phyloP scores from a whole-genome alignment of 495 filamentous ascomycete species.

The Trichoderma virens region DNA sequence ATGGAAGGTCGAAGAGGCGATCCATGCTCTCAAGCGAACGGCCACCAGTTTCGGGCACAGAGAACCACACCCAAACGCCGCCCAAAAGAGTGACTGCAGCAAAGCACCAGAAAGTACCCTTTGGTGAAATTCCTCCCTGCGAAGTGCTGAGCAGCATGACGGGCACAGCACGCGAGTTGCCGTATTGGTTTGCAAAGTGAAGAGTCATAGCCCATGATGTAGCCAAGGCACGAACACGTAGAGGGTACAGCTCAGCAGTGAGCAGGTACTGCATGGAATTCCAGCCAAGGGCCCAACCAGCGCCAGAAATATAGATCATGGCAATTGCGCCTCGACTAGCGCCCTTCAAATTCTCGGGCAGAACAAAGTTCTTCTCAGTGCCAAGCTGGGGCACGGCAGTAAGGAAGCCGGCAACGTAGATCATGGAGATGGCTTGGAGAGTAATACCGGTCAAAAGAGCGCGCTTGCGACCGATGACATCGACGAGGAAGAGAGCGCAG shows the following conservation, averaged over 20 bases:
- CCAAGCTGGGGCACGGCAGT: constrained; percentile 44
- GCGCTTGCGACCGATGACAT: constrained; percentile 65
- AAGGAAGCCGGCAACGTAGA: constrained; percentile 62
- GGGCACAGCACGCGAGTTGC: constrained; percentile 50
- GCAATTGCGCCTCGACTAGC: constrained; percentile 50
- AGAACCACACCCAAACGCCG: constrained; percentile 51
- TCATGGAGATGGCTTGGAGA: constrained; percentile 54
- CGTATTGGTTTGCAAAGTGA: constrained; percentile 69
- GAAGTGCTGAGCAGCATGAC: constrained; percentile 45
- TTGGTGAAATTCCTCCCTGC: constrained; percentile 25
- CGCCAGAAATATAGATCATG: constrained; percentile 58
- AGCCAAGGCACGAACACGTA: constrained; percentile 45
- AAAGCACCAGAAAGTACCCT: constrained; percentile 62
- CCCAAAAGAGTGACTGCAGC: constrained; percentile 51
- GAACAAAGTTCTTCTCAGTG: constrained; percentile 20
- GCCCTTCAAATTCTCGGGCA: constrained; percentile 23
- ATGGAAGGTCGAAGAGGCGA: constrained; percentile 56
- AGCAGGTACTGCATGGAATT: constrained; percentile 70
- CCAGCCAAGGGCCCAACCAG: constrained; percentile 69
- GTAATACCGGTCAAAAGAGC: constrained; percentile 56
- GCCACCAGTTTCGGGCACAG: constrained; percentile 60
- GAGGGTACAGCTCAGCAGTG: constrained; percentile 67
- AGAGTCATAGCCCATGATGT: constrained; percentile 47
- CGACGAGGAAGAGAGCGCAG: constrained; percentile 66
- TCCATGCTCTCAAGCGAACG: constrained; percentile 59